Conservation (phyloP, 2,329 filamentous ascomycete species). For the Chaetomium globosum region DNA sequence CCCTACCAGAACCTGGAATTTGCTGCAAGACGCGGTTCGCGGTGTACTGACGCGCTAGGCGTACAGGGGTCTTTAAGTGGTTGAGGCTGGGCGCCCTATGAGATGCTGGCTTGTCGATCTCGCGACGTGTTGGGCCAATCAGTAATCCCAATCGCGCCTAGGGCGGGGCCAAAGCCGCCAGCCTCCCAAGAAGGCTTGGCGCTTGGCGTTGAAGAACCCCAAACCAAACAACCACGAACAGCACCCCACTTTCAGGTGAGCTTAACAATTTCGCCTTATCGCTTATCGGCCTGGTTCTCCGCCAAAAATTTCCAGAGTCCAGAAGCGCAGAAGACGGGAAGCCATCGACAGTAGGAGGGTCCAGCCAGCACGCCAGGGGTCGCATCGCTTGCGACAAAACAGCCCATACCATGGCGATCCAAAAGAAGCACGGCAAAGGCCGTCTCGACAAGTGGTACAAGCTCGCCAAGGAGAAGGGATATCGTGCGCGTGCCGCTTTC, state of each 20-base stretch:
- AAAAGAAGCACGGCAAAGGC: slow-evolving; percentile 98
- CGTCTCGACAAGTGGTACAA: slow-evolving; percentile 99
- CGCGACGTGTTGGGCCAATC: slow-evolving; percentile 34
- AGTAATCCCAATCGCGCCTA: slow-evolving; percentile 26
- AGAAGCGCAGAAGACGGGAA: slow-evolving; percentile 2
- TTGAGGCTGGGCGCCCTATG: slow-evolving; percentile 24
- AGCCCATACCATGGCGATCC: slow-evolving; percentile 75
- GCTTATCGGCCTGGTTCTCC: slow-evolving; percentile 33
- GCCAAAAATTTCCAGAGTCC: slow-evolving; percentile 33
- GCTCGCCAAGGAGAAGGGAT: slow-evolving; percentile 97
- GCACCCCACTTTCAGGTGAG: slow-evolving; percentile 14
- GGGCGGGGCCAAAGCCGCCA: slow-evolving; percentile 13
- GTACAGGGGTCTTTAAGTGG: slow-evolving; percentile 26
- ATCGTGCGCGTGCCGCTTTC: slow-evolving; percentile 92
- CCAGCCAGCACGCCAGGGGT: slow-evolving; percentile 8
- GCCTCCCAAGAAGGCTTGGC: neutral
- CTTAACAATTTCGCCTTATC: slow-evolving; percentile 29
- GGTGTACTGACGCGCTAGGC: slow-evolving; percentile 33
- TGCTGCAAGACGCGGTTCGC: slow-evolving; percentile 35
- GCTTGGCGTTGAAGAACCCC: neutral
- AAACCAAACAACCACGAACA: neutral
- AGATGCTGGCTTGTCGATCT: slow-evolving; percentile 14
- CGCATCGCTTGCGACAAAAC: slow-evolving; percentile 15
- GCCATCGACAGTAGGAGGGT: slow-evolving; percentile 15
- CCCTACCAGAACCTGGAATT: slow-evolving; percentile 16